A percentile compares a stretch with the other conserved stretches of the same genome.
Conservation (phyloP, 768 basidiomycete genomes). For the Tricholomella constricta region DNA sequence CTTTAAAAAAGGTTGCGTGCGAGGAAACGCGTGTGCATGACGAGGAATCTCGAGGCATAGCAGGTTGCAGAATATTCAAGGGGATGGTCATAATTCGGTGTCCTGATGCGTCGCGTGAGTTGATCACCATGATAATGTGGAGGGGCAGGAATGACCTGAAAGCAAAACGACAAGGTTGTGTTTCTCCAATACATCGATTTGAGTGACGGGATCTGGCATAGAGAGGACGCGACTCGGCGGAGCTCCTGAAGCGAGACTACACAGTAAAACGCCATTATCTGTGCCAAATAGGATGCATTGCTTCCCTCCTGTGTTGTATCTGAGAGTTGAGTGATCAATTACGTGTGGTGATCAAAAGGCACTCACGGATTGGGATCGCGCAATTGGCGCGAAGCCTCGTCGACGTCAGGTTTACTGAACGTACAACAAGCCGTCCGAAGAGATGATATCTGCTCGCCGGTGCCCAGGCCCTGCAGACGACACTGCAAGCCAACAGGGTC, state of each 20-base stretch:
- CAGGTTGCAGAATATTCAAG: background rate
- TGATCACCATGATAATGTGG: background rate
- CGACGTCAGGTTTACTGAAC: constrained; percentile 3
- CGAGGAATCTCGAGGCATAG: background rate
- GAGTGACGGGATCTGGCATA: constrained; percentile 45
- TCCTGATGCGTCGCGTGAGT: constrained; percentile 3
- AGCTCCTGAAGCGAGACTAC: background rate
- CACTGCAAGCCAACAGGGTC: constrained; percentile 20
- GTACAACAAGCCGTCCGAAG: constrained; percentile 8
- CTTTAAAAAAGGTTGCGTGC: constrained; percentile 35
- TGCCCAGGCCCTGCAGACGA: constrained; percentile 27
- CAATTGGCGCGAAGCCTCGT: constrained; percentile 7
- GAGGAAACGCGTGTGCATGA: constrained; percentile 16
- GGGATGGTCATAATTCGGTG: constrained; percentile 11
- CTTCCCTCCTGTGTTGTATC: background rate
- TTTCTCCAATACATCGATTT: constrained; percentile 77
- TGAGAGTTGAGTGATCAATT: background rate
- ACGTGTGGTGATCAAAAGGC: no score
- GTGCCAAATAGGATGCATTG: constrained; percentile 15
- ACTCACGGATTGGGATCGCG: constrained; percentile 11
- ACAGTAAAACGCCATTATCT: constrained; percentile 15
- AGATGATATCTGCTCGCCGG: constrained; percentile 19
- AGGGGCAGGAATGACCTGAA: constrained; percentile 46
- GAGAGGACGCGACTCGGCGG: constrained; percentile 7
- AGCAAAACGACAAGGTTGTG: constrained; percentile 75